These are phyloP conservation scores for Citrullus colocynthis DNA, from an alignment of 306 rosid species.

Conservation along the genomic window DNA sequence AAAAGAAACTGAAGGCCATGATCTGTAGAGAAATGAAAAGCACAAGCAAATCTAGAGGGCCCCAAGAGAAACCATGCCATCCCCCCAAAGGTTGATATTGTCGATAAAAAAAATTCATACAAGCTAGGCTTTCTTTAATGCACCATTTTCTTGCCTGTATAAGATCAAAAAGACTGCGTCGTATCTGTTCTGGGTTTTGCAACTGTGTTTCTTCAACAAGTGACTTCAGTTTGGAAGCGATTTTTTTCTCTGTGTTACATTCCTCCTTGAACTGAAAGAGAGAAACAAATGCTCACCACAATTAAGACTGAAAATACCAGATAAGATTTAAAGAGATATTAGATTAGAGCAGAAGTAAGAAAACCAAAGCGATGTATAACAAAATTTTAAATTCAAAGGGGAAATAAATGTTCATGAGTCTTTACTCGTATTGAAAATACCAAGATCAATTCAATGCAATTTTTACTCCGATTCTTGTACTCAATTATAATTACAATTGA, in stretches of 20 bases:
- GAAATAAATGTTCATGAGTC: not conserved
- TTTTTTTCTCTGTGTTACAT: constrained; percentile 72
- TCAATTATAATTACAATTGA: not conserved
- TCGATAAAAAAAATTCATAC: not conserved
- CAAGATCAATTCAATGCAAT: not conserved
- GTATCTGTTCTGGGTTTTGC: constrained; percentile 45
- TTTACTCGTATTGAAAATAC: not conserved
- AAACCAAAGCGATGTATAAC: not conserved
- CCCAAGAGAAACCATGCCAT: not conserved
- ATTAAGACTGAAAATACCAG: not conserved
- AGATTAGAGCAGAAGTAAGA: not conserved
- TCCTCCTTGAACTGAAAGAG: constrained; percentile 74
- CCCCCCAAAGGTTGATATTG: not conserved
- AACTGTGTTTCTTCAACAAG: constrained; percentile 39
- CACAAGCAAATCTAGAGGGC: constrained; percentile 3
- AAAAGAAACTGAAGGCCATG: constrained; percentile 11
- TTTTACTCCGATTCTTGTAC: not conserved
- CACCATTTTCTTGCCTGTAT: constrained; percentile 33
- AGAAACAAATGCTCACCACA: not conserved
- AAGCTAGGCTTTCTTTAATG: not conserved
- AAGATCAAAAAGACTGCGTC: constrained; percentile 65
- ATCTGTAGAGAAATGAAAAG: constrained; percentile 11
- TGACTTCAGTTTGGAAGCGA: constrained; percentile 69
- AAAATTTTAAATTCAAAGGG: not conserved
- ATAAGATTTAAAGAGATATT: not conserved